These are phyloP conservation scores for Sporothrix humicola DNA, from an alignment of 2,329 filamentous ascomycete species.

Conservation along the genomic window DNA sequence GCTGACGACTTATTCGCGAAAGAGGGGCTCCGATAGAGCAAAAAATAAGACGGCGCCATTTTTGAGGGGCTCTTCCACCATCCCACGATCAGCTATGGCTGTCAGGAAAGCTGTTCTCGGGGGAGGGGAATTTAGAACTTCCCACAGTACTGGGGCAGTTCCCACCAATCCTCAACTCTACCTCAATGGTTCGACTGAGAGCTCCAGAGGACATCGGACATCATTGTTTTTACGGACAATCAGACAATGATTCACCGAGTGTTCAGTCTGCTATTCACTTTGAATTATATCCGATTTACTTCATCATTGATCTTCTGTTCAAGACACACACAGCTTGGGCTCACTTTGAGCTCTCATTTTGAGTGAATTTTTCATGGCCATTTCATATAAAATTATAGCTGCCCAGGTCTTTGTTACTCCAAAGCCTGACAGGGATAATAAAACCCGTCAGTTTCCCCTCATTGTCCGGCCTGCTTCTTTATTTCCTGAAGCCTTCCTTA, in stretches of 20 bases:
- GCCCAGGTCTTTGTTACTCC: not conserved
- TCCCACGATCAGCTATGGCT: not conserved
- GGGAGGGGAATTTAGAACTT: slow-evolving; percentile 7
- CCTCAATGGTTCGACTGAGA: not conserved
- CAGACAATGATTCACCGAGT: too few species aligned
- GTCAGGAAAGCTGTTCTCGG: not conserved
- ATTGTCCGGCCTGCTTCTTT: not conserved
- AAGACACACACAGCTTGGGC: too few species aligned
- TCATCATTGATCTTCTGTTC: too few species aligned
- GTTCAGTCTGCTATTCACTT: too few species aligned
- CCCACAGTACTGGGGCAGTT: not conserved
- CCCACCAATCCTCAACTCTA: not conserved
- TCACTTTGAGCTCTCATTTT: too few species aligned
- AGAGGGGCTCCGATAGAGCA: not conserved
- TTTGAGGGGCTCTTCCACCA: not conserved
- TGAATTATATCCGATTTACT: too few species aligned
- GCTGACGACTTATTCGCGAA: not conserved
- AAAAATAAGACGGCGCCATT: slow-evolving; percentile 11
- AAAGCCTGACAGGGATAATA: slow-evolving; percentile 6
- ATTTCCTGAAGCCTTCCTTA: too few species aligned
- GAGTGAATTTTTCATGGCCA: not conserved
- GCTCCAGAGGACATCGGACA: too few species aligned
- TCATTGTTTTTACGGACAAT: not conserved
- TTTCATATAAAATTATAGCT: not conserved
- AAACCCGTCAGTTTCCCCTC: not conserved